Evolutionary conservation across 805 yeast species (phyloP), one percentile per base, ranked within the genome.

Genomic region (Kazachstania bromeliacearum): DNA sequence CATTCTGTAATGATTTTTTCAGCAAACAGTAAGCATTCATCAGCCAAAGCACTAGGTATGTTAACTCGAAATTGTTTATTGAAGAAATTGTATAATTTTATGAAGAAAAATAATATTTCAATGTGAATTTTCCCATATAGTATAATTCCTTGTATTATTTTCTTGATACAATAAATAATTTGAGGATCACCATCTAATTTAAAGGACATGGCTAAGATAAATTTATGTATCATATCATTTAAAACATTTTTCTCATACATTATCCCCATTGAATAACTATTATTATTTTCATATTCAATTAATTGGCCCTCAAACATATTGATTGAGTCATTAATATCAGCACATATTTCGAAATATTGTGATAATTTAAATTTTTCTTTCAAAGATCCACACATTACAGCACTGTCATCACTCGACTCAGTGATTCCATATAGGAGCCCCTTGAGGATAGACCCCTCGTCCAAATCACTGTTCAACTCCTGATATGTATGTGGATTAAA

Each of bases 121-220:
- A 69, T 18, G 39, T 67, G 70, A 19, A 64, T 47, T 1, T 68
- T 71, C 12, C 77, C 77, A 38, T 58, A 61, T 30, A 71, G 42
- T 6, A 68, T 27, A 7, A 71, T 40, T 0, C 69, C 70, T 59
- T 68, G 63, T 1, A 70, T 35, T 1, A 73, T 55, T 21, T 62
- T 56, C 29, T 66, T 63, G 33, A 64, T 60, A 4, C 68, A 44
- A 2, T 36, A 28, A 3, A 58, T 34, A 3, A 58, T 46, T 1
- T 51, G 37, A 0, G 69, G 63, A 46, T 71, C 73, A 38, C 68
- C 73, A 1, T 43, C 38, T 2, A 54, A 42, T 38, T 51, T 59
- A 29, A 47, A 36, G 4, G 61, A 43, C 4, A 57, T 31, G 2
- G 70, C 67, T 12, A 63, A 34, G 12, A 67, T 55, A 42, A 60